Conservation (phyloP, 202 grass and related monocot genomes). For the Digitaria exilis region DNA sequence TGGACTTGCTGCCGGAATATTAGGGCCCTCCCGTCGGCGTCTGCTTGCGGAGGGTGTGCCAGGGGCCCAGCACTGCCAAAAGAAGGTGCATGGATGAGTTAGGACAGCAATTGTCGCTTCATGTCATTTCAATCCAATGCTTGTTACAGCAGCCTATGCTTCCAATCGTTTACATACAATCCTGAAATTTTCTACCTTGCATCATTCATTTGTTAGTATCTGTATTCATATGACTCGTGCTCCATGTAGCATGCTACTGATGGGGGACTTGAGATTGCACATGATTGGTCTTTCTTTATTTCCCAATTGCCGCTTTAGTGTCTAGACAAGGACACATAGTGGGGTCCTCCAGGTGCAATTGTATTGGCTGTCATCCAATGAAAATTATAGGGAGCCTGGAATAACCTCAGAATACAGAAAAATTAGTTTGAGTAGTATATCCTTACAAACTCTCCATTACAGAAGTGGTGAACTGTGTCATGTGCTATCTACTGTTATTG, state of each 20-base stretch:
- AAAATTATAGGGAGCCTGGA: neutral
- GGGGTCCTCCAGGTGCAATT: neutral
- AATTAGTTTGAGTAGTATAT: neutral
- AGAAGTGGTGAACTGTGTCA: neutral
- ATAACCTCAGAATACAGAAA: neutral
- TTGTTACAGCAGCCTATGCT: neutral
- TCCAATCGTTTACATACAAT: neutral
- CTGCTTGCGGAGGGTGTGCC: conserved; percentile 39
- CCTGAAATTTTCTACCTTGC: neutral
- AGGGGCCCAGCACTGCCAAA: conserved; percentile 48
- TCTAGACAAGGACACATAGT: neutral
- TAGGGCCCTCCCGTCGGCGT: conserved; percentile 35
- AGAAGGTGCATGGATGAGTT: conserved; percentile 47
- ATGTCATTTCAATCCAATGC: neutral
- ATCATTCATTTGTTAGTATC: neutral
- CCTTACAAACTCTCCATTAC: neutral
- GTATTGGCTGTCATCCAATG: neutral
- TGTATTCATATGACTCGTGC: neutral
- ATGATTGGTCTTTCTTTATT: conserved; percentile 10
- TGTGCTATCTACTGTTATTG: neutral
- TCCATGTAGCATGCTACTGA: neutral
- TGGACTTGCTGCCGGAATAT: conserved; percentile 37
- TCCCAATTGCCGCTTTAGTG: neutral
- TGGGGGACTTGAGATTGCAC: neutral
- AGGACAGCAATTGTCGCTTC: neutral